Percentiles rank a stretch among this genome's conserved stretches.
Evolutionary conservation across 2,329 filamentous ascomycete species (phyloP).

Genomic region (Zymoseptoria crescenta): DNA sequence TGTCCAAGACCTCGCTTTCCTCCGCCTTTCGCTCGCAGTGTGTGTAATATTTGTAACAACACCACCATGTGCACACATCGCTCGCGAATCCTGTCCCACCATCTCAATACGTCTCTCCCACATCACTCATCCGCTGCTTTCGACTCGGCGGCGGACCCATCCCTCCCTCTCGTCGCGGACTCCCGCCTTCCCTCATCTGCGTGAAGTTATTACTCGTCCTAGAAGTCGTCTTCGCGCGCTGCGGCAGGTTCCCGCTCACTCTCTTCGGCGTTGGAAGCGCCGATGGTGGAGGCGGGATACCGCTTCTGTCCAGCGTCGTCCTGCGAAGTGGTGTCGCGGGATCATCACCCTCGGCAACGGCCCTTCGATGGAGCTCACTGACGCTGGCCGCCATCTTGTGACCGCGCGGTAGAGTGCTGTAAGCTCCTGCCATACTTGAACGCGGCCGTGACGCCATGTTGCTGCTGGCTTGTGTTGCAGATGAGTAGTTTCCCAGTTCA

Average conservation of each 20-base stretch:
- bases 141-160: conserved; percentile 43
- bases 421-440: conserved; percentile 61
- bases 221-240: conserved; percentile 8
- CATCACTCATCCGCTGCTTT: conserved; percentile 21
- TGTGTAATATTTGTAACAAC: not conserved
- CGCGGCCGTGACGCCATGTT: conserved; percentile 46
- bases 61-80: not conserved
- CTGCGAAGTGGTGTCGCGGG: conserved; percentile 9
- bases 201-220: conserved; percentile 14
- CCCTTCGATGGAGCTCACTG: conserved; percentile 23
- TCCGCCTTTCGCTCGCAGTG: not conserved
- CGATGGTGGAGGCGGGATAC: conserved; percentile 10
- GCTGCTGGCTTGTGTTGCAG: conserved; percentile 3
- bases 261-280: conserved; percentile 9
- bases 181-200: conserved; percentile 7
- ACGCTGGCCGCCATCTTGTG: conserved; percentile 23
- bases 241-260: conserved; percentile 5
- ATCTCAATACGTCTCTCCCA: conserved; percentile 30
- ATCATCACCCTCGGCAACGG: conserved; percentile 26
- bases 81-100: not conserved
- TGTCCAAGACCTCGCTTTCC: not conserved
- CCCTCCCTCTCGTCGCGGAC: conserved; percentile 25
- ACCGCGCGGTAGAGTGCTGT: conserved; percentile 18
- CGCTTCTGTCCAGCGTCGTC: conserved; percentile 16
- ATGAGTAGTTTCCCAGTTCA: conserved; percentile 31